Evolutionary conservation across 2,329 filamentous ascomycete species (phyloP).

Genomic region (Nannizziopsis arthrosporioides): DNA sequence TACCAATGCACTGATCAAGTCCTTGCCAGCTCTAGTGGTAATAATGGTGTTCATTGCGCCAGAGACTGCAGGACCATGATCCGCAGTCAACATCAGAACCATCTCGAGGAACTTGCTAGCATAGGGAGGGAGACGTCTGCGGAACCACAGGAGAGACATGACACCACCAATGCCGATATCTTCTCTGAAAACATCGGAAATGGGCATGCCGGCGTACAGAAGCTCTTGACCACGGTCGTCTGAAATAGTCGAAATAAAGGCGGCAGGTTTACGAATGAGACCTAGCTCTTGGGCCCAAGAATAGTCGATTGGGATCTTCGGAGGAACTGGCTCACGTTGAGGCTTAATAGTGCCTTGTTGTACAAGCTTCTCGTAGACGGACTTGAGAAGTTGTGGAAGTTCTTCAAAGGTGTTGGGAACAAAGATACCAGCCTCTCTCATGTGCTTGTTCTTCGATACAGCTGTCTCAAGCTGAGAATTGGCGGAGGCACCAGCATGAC

Average conservation of each 20-base stretch:
- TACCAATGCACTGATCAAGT: slow-evolving; percentile 89
- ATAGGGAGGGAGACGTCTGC: slow-evolving; percentile 86
- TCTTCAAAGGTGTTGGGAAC: slow-evolving; percentile 97
- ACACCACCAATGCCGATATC: slow-evolving; percentile 99
- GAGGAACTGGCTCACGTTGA: slow-evolving; percentile 76
- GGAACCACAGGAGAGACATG: slow-evolving; percentile 99
- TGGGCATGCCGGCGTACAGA: slow-evolving; percentile 97
- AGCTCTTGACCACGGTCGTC: slow-evolving; percentile 99
- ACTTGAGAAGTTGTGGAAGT: slow-evolving; percentile 61
- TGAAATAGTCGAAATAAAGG: slow-evolving; percentile 99
- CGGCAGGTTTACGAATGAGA: slow-evolving; percentile 97
- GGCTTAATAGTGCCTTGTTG: slow-evolving; percentile 74
- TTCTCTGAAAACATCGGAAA: slow-evolving; percentile 98
- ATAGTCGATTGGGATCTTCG: slow-evolving; percentile 99
- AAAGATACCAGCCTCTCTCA: slow-evolving; percentile 88
- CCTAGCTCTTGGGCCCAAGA: slow-evolving; percentile 98
- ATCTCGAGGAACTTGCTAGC: slow-evolving; percentile 99
- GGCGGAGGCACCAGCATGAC: slow-evolving; percentile 95
- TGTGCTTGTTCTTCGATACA: slow-evolving; percentile 88
- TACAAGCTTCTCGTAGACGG: slow-evolving; percentile 82
- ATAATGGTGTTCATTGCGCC: slow-evolving; percentile 99
- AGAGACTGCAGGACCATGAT: slow-evolving; percentile 96
- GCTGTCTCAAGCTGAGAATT: slow-evolving; percentile 99
- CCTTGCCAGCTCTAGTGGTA: slow-evolving; percentile 97
- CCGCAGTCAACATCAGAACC: slow-evolving; percentile 99